phyloP scores from a whole-genome alignment of 108 stramenopile species.

The Mediolabrus comicus region DNA sequence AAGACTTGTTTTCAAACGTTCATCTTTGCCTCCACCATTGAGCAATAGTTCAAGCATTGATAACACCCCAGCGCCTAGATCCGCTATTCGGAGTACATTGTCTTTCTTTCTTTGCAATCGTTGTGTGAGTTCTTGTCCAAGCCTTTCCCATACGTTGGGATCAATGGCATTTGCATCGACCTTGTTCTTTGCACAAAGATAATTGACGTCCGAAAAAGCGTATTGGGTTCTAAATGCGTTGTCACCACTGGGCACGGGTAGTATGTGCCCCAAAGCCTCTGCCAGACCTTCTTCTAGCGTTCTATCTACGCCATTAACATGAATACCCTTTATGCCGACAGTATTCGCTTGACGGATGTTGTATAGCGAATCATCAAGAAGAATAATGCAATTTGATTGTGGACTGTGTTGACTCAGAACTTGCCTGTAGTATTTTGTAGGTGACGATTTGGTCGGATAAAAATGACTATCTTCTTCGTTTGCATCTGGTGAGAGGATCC shows the following conservation, averaged over 20 bases:
- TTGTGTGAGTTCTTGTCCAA: conserved; percentile 40
- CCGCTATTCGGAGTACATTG: conserved; percentile 48
- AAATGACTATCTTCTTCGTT: not conserved
- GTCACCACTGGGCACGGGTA: conserved; percentile 18
- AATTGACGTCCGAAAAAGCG: conserved; percentile 66
- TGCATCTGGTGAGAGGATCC: conserved; percentile 70
- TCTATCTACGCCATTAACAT: conserved; percentile 18
- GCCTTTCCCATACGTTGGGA: conserved; percentile 49
- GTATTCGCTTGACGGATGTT: conserved; percentile 44
- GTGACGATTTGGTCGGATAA: conserved; percentile 75
- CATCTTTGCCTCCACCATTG: conserved; percentile 40
- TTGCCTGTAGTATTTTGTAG: conserved; percentile 49
- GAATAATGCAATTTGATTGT: conserved; percentile 25
- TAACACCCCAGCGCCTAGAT: conserved; percentile 78
- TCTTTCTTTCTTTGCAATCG: conserved; percentile 18
- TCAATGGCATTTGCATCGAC: conserved; percentile 75
- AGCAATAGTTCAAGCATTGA: conserved; percentile 71
- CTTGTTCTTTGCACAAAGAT: conserved; percentile 75
- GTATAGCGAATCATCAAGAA: conserved; percentile 51
- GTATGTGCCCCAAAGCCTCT: conserved; percentile 53
- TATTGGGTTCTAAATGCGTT: not conserved
- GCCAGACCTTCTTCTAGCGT: conserved; percentile 58
- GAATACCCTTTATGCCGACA: conserved; percentile 50
- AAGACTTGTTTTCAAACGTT: conserved; percentile 30
- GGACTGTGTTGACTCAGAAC: conserved; percentile 33